phyloP scores from a whole-genome alignment of 129 eudicot genomes.

The Pittosporum tobira region DNA sequence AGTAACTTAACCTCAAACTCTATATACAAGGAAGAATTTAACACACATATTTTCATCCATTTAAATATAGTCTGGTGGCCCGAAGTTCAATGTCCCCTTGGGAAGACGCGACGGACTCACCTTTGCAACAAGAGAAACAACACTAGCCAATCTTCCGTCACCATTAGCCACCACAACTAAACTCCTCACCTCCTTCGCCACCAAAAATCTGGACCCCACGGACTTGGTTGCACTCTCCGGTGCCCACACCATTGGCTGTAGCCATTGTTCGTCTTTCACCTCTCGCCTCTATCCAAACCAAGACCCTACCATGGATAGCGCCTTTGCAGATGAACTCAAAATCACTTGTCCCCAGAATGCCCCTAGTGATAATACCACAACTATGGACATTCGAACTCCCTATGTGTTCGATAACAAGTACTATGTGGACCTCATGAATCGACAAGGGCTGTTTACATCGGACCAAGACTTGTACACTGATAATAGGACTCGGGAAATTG shows the following conservation, averaged over 20 bases:
- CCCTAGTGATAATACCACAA: too few species aligned
- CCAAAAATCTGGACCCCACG: slow-evolving; percentile 35
- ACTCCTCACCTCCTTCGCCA: slow-evolving; percentile 27
- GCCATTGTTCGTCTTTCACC: slow-evolving; percentile 45
- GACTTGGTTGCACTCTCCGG: slow-evolving; percentile 66
- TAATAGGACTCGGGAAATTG: too few species aligned
- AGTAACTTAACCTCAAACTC: too few species aligned
- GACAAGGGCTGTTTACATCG: too few species aligned
- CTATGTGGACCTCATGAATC: too few species aligned
- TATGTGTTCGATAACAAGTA: too few species aligned
- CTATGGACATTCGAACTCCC: too few species aligned
- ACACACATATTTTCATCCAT: neutral
- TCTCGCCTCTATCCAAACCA: slow-evolving; percentile 39
- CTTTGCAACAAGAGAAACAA: slow-evolving; percentile 30
- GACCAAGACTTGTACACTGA: too few species aligned
- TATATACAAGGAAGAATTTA: too few species aligned
- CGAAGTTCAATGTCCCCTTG: slow-evolving; percentile 40
- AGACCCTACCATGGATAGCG: slow-evolving; percentile 46
- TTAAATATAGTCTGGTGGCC: slow-evolving; percentile 34
- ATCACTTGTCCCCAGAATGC: slow-evolving; percentile 37
- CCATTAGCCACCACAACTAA: slow-evolving; percentile 29
- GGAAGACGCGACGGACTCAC: slow-evolving; percentile 53
- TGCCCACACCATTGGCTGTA: slow-evolving; percentile 57
- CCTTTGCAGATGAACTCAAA: slow-evolving; percentile 32
- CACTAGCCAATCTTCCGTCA: slow-evolving; percentile 44